Conservation (phyloP, 2,329 filamentous ascomycete genomes). For the Microcyclosporella mali region DNA sequence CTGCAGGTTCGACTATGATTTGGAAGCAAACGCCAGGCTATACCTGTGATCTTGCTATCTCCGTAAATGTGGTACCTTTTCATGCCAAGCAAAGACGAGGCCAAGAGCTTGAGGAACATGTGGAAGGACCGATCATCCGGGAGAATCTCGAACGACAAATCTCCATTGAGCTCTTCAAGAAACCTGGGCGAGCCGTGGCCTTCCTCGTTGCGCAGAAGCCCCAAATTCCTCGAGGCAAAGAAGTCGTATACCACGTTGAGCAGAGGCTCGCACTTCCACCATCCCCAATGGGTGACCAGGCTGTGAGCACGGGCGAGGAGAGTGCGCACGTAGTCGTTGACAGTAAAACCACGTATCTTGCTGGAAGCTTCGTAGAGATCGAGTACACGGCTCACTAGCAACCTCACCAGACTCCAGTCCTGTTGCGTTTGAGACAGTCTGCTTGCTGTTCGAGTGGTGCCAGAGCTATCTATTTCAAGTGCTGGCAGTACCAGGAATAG, state of each 20-base stretch:
- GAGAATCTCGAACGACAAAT: conserved; percentile 40
- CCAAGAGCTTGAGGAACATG: conserved; percentile 54
- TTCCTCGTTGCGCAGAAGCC: conserved; percentile 48
- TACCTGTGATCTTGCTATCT: conserved; percentile 50
- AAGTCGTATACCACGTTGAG: conserved; percentile 54
- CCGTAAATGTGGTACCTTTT: conserved; percentile 35
- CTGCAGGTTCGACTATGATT: conserved; percentile 56
- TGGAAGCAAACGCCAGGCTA: conserved; percentile 52
- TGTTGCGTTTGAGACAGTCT: conserved; percentile 38
- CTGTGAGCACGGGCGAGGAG: conserved; percentile 48
- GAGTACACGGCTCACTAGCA: conserved; percentile 44
- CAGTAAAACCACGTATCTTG: conserved; percentile 36
- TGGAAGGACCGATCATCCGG: conserved; percentile 51
- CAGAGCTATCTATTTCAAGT: conserved; percentile 46
- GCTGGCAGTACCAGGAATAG: conserved; percentile 50
- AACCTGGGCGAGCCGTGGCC: conserved; percentile 48
- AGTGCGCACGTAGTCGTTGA: conserved; percentile 51
- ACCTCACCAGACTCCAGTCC: conserved; percentile 47
- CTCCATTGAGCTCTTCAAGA: conserved; percentile 40
- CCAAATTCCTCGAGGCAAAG: conserved; percentile 50
- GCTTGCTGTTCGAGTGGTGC: conserved; percentile 39
- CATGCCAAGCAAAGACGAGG: conserved; percentile 45
- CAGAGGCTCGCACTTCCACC: conserved; percentile 50
- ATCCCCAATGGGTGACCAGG: conserved; percentile 51
- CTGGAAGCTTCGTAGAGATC: conserved; percentile 42